These are phyloP conservation scores for Stephanodiscus triporus DNA, from an alignment of 108 stramenopile species.

Conservation along the genomic window DNA sequence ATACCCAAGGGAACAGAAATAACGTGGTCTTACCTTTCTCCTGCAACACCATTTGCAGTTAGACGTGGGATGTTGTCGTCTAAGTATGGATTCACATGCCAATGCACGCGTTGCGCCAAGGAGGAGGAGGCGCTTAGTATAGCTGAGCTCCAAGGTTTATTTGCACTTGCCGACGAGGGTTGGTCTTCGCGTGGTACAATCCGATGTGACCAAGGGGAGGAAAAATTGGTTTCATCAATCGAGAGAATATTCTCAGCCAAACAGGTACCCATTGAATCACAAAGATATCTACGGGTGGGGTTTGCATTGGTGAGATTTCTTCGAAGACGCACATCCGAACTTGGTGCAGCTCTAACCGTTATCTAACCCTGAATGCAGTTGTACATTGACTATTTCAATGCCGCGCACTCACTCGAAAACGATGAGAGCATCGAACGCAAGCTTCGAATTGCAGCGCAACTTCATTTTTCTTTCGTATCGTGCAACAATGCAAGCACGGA, in stretches of 20 bases:
- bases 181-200: constrained; percentile 16
- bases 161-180: neutral
- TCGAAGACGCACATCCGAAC: too few species aligned
- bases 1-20: constrained; percentile 73
- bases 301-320: constrained; percentile 25
- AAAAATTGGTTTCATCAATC: constrained; percentile 15
- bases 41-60: constrained; percentile 47
- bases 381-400: constrained; percentile 73
- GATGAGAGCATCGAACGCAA: constrained; percentile 22
- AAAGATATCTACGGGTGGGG: constrained; percentile 54
- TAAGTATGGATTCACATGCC: constrained; percentile 66
- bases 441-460: constrained; percentile 51
- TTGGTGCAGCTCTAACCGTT: too few species aligned
- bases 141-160: constrained; percentile 10
- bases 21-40: constrained; percentile 77
- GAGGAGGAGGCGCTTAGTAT: constrained; percentile 33
- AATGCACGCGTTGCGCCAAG: constrained; percentile 58
- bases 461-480: constrained; percentile 68
- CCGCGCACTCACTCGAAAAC: constrained; percentile 13
- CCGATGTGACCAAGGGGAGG: neutral
- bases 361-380: constrained; percentile 4
- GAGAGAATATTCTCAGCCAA: constrained; percentile 32
- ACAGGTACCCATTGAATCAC: constrained; percentile 42
- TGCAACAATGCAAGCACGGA: constrained; percentile 81
- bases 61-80: constrained; percentile 47